These are phyloP conservation scores for Cercospora janseana DNA, from an alignment of 2,329 filamentous ascomycete species.

Conservation along the genomic window DNA sequence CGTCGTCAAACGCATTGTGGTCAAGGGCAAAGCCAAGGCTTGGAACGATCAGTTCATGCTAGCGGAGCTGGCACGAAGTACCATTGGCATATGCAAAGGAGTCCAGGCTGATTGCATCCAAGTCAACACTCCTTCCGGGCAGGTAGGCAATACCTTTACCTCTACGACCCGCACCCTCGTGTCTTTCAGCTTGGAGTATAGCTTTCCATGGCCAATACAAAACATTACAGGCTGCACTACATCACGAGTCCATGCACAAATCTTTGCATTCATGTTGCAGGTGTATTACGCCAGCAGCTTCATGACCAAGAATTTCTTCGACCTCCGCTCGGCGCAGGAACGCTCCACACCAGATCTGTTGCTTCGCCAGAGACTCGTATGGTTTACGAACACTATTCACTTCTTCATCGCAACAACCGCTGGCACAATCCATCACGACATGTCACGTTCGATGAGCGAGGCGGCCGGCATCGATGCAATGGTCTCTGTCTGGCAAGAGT, in stretches of 20 bases:
- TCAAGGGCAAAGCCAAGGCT: constrained; percentile 48
- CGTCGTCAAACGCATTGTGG: constrained; percentile 70
- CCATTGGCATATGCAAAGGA: constrained; percentile 56
- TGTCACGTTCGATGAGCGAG: constrained; percentile 57
- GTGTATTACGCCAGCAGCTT: constrained; percentile 67
- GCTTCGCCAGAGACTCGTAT: constrained; percentile 64
- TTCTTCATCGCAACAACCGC: constrained; percentile 75
- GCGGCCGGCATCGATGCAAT: constrained; percentile 78
- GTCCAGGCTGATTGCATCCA: constrained; percentile 63
- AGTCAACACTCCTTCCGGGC: constrained; percentile 53
- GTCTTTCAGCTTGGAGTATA: constrained; percentile 22
- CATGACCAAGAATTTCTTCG: constrained; percentile 55
- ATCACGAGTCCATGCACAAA: constrained; percentile 64
- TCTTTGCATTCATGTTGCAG: constrained; percentile 77
- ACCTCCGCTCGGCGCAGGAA: constrained; percentile 23
- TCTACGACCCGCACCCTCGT: constrained; percentile 19
- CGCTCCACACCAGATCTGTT: constrained; percentile 43
- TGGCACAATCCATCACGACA: constrained; percentile 55
- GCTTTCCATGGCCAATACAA: constrained; percentile 57
- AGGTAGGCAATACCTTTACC: constrained; percentile 39
- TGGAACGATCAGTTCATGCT: constrained; percentile 84
- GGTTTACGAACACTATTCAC: constrained; percentile 73
- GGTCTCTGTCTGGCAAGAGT: constrained; percentile 66
- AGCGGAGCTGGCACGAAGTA: constrained; percentile 72
- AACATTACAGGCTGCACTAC: constrained; percentile 71